Evolutionary conservation across 768 basidiomycete genomes (phyloP), one percentile per base, ranked within the genome.

Genomic region (Butyriboletus loyo): DNA sequence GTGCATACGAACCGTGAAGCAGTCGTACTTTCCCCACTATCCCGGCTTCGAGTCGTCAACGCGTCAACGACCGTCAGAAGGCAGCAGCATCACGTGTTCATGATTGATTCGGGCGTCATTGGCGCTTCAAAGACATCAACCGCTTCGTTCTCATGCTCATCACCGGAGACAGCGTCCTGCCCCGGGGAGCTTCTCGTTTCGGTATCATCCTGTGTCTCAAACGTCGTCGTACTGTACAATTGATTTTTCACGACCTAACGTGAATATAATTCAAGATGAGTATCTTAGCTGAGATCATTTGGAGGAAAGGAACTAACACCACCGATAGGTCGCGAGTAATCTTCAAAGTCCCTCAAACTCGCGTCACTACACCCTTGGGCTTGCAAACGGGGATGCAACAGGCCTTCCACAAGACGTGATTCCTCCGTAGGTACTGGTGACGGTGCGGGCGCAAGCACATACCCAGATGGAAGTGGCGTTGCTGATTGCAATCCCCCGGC

Each of bases 171-270:
- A 11, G 15, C 19, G 14, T 60, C 52, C 15, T 36, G 56, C 1
- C 45, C 46, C 1, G 42, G 49, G 8, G 47, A 45, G 8, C 22
- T 56, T 30, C 21, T 45, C 24, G 24, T 27, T 45, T 66, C 68
- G 3, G 15, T 14, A 3, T 59, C 59, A 7, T 71, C 68, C 32
- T 54, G 53, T 0, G 68, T 71, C n/a, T 55, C 67, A 44, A 69
- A 69, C 27, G 69, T 69, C 10, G 69, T 69, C 24, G 69, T 67
- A 31, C 68, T 69, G 31, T 59, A 58, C 57, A 69, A n/a, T 14
- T 53, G 57, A 46, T 69, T 67, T 32, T 69, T 65, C 22, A 69
- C 60, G 7, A 67, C 50, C 68, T 69, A 48, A 42, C 5, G 6
- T n/a, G 19, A 27, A 39, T 7, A 19, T 11, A 25, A 8, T 8